A percentile compares a stretch with the other conserved stretches of the same genome.
These are phyloP conservation scores for Thalia dealbata DNA, from an alignment of 176 grass and related monocot species.

Conservation along the genomic window DNA sequence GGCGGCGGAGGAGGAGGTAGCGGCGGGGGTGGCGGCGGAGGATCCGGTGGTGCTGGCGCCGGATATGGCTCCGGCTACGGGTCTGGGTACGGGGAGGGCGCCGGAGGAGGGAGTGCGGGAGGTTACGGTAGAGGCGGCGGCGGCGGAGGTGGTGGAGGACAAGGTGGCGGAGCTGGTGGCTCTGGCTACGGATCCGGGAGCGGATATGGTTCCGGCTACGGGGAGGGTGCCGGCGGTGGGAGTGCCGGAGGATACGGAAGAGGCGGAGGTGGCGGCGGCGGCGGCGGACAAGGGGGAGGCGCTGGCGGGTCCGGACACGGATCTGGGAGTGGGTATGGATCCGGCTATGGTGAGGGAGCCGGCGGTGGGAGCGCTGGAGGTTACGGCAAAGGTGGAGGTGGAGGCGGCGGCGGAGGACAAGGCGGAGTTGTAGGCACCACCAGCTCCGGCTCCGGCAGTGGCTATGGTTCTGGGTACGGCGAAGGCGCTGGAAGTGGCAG, in stretches of 20 bases:
- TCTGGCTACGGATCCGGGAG: slow-evolving; percentile 1
- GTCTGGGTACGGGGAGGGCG: slow-evolving; percentile 1
- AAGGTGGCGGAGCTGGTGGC: slow-evolving; percentile 1
- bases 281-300: not conserved
- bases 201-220: slow-evolving; percentile 13
- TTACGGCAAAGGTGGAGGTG: slow-evolving; percentile 2
- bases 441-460: not conserved
- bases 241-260: not conserved
- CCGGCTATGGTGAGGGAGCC: slow-evolving; percentile 3
- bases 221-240: not conserved
- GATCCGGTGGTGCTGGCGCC: not conserved
- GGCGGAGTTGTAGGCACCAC: no score
- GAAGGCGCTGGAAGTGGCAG: no score
- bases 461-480: not conserved
- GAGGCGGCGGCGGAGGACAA: not conserved
- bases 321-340: slow-evolving; percentile 3
- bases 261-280: not conserved
- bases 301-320: slow-evolving; percentile 8
- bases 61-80: not conserved
- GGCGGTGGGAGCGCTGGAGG: not conserved
- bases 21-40: not conserved
- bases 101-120: not conserved
- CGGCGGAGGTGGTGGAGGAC: not conserved
- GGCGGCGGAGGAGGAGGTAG: not conserved
- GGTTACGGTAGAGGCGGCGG: not conserved